A percentile compares a stretch with the other conserved stretches of the same genome.
These are phyloP conservation scores for Vaccinium vitisidaea DNA, from an alignment of 148 eudicot genomes.

Conservation along the genomic window DNA sequence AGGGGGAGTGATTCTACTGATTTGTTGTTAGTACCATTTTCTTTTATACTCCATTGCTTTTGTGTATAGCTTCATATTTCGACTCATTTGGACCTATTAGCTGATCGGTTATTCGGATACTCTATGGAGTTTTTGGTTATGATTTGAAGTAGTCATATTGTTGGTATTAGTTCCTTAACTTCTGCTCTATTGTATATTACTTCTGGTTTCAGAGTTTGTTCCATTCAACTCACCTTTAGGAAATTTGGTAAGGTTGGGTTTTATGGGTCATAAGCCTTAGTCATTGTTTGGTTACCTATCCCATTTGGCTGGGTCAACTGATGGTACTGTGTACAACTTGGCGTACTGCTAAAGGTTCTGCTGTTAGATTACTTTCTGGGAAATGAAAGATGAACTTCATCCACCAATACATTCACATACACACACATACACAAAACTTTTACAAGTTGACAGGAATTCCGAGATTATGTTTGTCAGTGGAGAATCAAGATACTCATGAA, in stretches of 20 bases:
- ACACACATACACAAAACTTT: no score
- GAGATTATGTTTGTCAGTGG: no score
- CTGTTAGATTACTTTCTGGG: not conserved
- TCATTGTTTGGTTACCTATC: conserved; percentile 5
- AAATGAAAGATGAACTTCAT: not conserved
- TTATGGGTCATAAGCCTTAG: not conserved
- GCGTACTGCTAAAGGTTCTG: not conserved
- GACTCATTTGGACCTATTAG: not conserved
- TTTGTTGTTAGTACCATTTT: not conserved
- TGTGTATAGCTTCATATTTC: conserved; percentile 2
- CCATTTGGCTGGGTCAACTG: not conserved
- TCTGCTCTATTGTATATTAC: not conserved
- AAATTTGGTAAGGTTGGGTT: not conserved
- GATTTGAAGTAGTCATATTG: not conserved
- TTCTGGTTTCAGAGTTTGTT: not conserved
- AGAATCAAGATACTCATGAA: no score
- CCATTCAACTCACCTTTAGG: not conserved
- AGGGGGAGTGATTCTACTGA: not conserved
- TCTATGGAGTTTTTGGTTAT: conserved; percentile 1
- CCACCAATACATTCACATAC: not conserved
- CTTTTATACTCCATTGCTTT: not conserved
- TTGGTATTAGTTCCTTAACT: not conserved
- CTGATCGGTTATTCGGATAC: not conserved
- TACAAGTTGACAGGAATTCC: no score
- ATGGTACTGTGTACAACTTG: not conserved